Base-by-base conservation (phyloP, 495 filamentous ascomycete genomes). In the Penicillium simplicissimum region DNA sequence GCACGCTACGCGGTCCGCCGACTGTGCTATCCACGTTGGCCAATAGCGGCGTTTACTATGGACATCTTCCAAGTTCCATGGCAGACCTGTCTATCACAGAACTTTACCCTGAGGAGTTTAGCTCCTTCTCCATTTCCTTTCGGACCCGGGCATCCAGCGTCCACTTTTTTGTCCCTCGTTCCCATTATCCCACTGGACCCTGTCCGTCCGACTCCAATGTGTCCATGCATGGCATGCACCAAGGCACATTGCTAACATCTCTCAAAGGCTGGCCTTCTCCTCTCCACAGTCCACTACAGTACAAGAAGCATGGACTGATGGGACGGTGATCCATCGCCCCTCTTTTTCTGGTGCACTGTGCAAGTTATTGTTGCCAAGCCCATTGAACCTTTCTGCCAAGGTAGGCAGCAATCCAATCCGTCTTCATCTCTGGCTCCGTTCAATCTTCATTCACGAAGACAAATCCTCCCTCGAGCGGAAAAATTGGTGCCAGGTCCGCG, bases 341-440 rank as follows among this genome's bases (percentile, higher is more conserved):
- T 61, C 42, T 56, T 55, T 55, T 51, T 37, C 25, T 56, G 52
- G 42, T 33, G 25, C 45, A 49, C 33, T 47, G 42, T 42, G 4
- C 42, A 45, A 21, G 8, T 42, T 17, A 28, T 13, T 3, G 34
- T 14, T 55, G 35, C 59, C 59, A 61, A 36, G 53, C 36, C 28
- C 33, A 35, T 49, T 45, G 51, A 38, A 38, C 21, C n/a, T 23
- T 35, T 25, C 52, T 42, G 59, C 59, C 59, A 61, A 28, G 38
- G 59, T 48, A 61, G 59, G 59, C 59, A 61, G 52, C 59, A 61
- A 43, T 55, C 36, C 23, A 23, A 21, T 21, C 10, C 6, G 51
- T 4, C 8, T n/a, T 31, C 33, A 4, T 34, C 8, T 53, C 28
- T 8, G 7, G 42, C 42, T 8, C 42, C 31, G 10, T 34, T 53